Evolutionary conservation across 139 green algal genomes (phyloP), one percentile per base, ranked within the genome.

Genomic region (Tetraselmis striata): DNA sequence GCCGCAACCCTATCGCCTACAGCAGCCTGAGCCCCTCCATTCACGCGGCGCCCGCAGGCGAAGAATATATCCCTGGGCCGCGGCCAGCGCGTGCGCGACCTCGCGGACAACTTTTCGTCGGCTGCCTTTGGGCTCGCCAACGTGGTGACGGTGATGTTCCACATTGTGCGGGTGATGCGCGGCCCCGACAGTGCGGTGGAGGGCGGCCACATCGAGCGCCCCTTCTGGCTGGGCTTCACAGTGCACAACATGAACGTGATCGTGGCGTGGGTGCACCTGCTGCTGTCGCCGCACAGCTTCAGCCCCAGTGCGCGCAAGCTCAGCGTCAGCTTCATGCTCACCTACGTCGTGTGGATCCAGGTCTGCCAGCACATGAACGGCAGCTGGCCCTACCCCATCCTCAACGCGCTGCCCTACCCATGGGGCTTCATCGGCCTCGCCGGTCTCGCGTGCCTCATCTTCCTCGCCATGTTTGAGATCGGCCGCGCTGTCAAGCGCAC

Each of bases 71-170:
- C 45, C 18, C 18, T 18, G 11, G 45, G 45, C 11, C 45, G 18
- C 45, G 45, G 45, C 11, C 45, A 67, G 32, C n/a, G n/a, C 31
- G 24, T 58, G 5, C 45, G 45, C 18, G 45, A 67, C 45, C 45
- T 67, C 11, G 82, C 88, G 0, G 91, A 95, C 77, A 77, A 89
- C 80, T 85, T 95, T 27, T 89, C 89, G 0, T 95, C 89, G 29
- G 91, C 91, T 2, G 29, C 89, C 23, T 95, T 95, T 82, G 86
- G 83, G 26, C 84, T 95, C 26, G 92, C 91, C 32, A 93, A 93
- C 81, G 89, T 89, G 2, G 90, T 95, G 1, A 92, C 89, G 23
- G 85, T 88, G 75, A 91, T 95, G 83, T 95, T 91, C 83, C 93
- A 93, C 59, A 84, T 85, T 11, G 84, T 94, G 27, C 88, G 93